Evolutionary conservation across 1,139 yeast species (phyloP), one percentile per base, ranked within the genome.

Genomic region (Saccharomyces hybrid): DNA sequence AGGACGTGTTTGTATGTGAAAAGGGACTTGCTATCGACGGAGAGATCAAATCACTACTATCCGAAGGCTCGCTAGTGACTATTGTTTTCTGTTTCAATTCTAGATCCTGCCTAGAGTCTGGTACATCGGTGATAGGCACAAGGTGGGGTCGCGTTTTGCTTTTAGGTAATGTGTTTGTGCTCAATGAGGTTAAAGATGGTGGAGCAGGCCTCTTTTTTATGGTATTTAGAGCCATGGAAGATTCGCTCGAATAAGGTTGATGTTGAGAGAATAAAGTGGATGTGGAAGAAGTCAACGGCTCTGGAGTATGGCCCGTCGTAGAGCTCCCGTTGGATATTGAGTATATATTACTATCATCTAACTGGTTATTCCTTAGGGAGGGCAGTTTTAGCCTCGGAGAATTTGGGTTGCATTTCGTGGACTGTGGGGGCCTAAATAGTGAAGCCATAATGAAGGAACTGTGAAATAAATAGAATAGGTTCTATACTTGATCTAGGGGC

Each of bases 401-500:
- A 34, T 60, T 65, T 1, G 58, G 49, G 52, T 64, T 67, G 13
- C 62, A 53, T 53, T 64, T 65, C 31, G 62, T 49, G 1, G 68
- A 60, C 28, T 67, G 68, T n/a, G 72, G 72, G 25, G 71, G 72
- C 52, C 58, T 62, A 52, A 68, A 68, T 50, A 68, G 52, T 9
- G 69, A 66, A 9, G 72, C 69, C 72, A 68, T 68, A 9, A 5
- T 27, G 26, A 11, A 16, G n/a, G 13, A 38, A 38, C 1, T 38
- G 48, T 26, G 29, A 8, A 13, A 23, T n/a, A 13, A 46, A 23
- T 19, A 26, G 31, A 7, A 8, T 46, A n/a, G 23, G 3, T 26
- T 27, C 23, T 8, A 38, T 19, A 19, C 23, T 19, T 16, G 23
- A 5, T 11, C 25, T 38, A 38, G 9, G 25, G 9, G 8, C n/a